These are phyloP conservation scores for Chrysoporthe austroafricana DNA, from an alignment of 2,329 filamentous ascomycete species.

Conservation along the genomic window DNA sequence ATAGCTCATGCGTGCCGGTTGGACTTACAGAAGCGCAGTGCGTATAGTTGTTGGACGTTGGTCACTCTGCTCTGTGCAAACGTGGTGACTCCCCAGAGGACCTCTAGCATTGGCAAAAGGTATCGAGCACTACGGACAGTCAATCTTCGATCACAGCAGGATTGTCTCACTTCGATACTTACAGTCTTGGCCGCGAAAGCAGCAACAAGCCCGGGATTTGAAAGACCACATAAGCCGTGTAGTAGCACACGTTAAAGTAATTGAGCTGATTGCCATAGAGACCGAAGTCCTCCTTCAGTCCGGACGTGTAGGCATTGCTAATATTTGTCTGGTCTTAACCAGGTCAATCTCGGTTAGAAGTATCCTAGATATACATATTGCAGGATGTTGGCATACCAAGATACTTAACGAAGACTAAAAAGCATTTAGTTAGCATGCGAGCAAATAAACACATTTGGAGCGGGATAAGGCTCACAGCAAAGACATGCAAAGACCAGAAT, in stretches of 20 bases:
- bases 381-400: constrained; percentile 31
- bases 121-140: constrained; percentile 34
- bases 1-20: background rate
- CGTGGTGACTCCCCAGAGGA: constrained; percentile 39
- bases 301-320: constrained; percentile 44
- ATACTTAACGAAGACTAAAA: constrained; percentile 40
- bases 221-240: constrained; percentile 43
- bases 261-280: constrained; percentile 46
- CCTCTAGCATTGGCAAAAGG: constrained; percentile 37
- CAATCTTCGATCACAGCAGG: background rate
- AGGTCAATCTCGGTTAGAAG: background rate
- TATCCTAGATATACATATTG: background rate
- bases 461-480: constrained; percentile 35
- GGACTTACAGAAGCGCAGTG: constrained; percentile 33
- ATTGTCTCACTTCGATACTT: constrained; percentile 14
- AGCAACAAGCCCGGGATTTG: constrained; percentile 40
- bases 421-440: constrained; percentile 3
- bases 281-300: constrained; percentile 44
- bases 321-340: constrained; percentile 39
- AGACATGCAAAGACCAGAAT: constrained; percentile 40
- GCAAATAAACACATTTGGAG: background rate
- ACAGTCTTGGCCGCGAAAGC: constrained; percentile 38
- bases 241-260: constrained; percentile 47
- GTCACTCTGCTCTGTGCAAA: constrained; percentile 38
- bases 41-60: constrained; percentile 38